These are phyloP conservation scores for Fusarium newnesense DNA, from an alignment of 2,329 filamentous ascomycete species.

Conservation along the genomic window DNA sequence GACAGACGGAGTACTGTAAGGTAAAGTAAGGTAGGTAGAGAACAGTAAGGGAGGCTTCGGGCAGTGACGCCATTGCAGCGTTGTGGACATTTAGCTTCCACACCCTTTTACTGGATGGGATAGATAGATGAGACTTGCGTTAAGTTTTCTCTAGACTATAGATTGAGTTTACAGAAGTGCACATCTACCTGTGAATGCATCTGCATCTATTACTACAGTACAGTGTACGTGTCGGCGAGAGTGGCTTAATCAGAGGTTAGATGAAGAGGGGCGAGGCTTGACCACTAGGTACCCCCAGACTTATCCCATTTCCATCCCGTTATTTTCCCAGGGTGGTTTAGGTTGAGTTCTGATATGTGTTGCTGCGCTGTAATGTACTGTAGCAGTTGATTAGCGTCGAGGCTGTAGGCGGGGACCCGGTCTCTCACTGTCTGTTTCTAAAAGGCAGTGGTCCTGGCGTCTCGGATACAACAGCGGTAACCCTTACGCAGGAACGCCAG, in stretches of 20 bases:
- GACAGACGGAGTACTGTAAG: not conserved
- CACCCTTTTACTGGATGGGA: conserved; percentile 8
- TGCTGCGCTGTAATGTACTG: not conserved
- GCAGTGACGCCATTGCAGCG: conserved; percentile 17
- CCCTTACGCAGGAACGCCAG: conserved; percentile 47
- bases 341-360: not conserved
- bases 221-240: not conserved
- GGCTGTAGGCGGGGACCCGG: conserved; percentile 1
- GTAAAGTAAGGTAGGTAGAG: not conserved
- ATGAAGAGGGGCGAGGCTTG: conserved; percentile 22
- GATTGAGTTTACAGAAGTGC: conserved; percentile 2
- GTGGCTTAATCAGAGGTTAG: conserved; percentile 19
- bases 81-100: conserved; percentile 5
- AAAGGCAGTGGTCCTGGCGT: conserved; percentile 27
- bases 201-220: not conserved
- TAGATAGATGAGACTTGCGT: conserved; percentile 5
- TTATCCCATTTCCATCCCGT: conserved; percentile 22
- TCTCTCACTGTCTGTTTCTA: not conserved
- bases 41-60: conserved; percentile 11
- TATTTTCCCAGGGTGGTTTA: conserved; percentile 8
- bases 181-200: not conserved
- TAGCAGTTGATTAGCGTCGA: not conserved
- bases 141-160: conserved; percentile 5
- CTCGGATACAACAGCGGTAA: conserved; percentile 41
- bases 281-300: conserved; percentile 5